Evolutionary conservation across 2,329 filamentous ascomycete species (phyloP), one percentile per base, ranked within the genome.

Genomic region (Trichoderma sp.): DNA sequence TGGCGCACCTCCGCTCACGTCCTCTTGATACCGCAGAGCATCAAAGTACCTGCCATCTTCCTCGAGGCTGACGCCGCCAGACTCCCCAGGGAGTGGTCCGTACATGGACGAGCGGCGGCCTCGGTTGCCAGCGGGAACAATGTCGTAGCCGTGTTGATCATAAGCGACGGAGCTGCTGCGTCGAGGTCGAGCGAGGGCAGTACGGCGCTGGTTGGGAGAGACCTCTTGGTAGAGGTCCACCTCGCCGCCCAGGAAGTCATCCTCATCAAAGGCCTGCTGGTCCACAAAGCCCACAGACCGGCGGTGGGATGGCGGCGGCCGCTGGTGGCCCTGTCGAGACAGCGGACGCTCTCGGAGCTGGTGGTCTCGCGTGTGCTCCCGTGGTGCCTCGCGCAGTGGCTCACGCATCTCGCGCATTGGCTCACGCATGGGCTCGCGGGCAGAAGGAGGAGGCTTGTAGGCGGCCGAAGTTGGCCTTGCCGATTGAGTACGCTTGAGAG

Each of bases 1-100:
- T 50, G 82, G 80, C 3, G 85, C 80, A 7, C 84, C 86, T 41
- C 87, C 88, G 59, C 81, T 85, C 6, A 89, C 84, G 4, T 88
- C 85, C 21, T 90, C 86, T 79, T 91, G 90, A 80, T 92, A 91
- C 33, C 79, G 78, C 62, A 83, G 64, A 24, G 84, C 84, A 53
- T 82, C 80, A 68, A 81, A 66, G 68, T 87, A 86, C 75, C 83
- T 86, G 67, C 86, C 83, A 69, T 87, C 83, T 27, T 83, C 80
- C 4, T 83, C 82, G 12, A 83, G 79, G 69, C 83, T 84, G 35
- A 80, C 81, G 27, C 82, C 83, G 14, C 81, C 81, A n/a, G 79
- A 77, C 21, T 81, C 82, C 6, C 82, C 76, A n/a, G 83, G 82
- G 38, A 80, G 81, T 18, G 81, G 80, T 12, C 81, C 83, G 71